Base-by-base conservation (phyloP, 495 filamentous ascomycete genomes). In the Penicillium antarcticum region DNA sequence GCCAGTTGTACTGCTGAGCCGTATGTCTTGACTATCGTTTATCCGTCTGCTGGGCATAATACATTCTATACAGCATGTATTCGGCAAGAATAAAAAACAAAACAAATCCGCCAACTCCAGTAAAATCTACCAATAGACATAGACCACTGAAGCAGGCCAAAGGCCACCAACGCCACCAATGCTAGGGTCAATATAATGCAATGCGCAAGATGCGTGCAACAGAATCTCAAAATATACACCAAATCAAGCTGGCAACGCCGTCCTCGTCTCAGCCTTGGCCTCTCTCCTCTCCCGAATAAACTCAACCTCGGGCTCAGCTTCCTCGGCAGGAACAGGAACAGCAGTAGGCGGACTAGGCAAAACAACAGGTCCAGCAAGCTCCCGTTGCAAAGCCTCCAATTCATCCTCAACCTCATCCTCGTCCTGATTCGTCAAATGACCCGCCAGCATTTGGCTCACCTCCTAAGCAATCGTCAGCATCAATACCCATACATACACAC, bases 371-470 rank as follows among this genome's bases (percentile, higher is more conserved):
- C 69, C 66, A 41, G 69, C 72, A 11, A 88, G 69, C 67, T 96
- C 86, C 14, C 73, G 79, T 65, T 89, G 85, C 49, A 97, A 71
- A 16, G 80, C 85, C 41, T 87, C 90, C 55, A 98, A 70, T 73
- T 97, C 94, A 60, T 97, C 91, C 62, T 97, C 95, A 19, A 97
- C 95, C 61, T 97, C 94, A 53, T 97, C 95, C 67, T 97, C 94
- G 69, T 97, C 95, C 62, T 92, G 87, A 61, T 89, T 91, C 33
- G 87, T 89, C 72, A 97, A 86, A 53, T 81, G 77, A 2, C 89
- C 89, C 9, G 81, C 87, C 10, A 98, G 80, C 85, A 96, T 89
- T 37, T 94, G 90, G 67, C 84, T 92, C 53, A 98, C 79, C 68
- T 94, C 92, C 87, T 94, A 53, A 16, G 45, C 31, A 18, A 51